A percentile compares a stretch with the other conserved stretches of the same genome.
Conservation (phyloP, 176 grass and related monocot species). For the Hordeum marinum region DNA sequence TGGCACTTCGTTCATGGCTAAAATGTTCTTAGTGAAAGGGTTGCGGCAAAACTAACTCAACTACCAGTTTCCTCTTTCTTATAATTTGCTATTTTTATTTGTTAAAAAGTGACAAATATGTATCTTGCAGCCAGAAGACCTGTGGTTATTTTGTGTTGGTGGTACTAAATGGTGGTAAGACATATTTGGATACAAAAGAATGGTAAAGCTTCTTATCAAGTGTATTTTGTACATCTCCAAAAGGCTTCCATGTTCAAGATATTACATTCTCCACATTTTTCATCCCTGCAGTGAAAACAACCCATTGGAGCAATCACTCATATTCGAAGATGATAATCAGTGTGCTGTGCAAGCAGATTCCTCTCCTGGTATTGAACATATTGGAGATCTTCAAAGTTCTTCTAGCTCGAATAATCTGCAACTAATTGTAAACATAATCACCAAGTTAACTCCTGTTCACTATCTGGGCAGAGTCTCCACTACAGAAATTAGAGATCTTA, state of each 20-base stretch:
- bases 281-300: slow-evolving; percentile 19
- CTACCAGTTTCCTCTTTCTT: background rate
- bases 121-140: slow-evolving; percentile 53
- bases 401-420: slow-evolving; percentile 22
- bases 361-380: slow-evolving; percentile 27
- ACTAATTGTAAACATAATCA: slow-evolving; percentile 31
- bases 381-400: slow-evolving; percentile 28
- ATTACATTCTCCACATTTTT: slow-evolving; percentile 9
- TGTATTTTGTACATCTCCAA: slow-evolving; percentile 19
- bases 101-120: background rate
- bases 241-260: slow-evolving; percentile 18
- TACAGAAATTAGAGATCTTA: slow-evolving; percentile 53
- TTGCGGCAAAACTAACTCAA: too few species aligned
- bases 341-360: slow-evolving; percentile 21
- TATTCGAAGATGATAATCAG: slow-evolving; percentile 5
- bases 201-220: slow-evolving; percentile 49
- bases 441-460: slow-evolving; percentile 52
- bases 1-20: too few species aligned
- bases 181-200: slow-evolving; percentile 20
- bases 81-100: slow-evolving; percentile 4
- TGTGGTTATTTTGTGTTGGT: slow-evolving; percentile 66
- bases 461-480: slow-evolving; percentile 48
- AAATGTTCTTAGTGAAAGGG: too few species aligned
- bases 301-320: slow-evolving; percentile 22
- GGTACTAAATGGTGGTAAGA: slow-evolving; percentile 40